Base-by-base conservation (phyloP, 192 early-diverging fungal species). In the Coemansia sp. region DNA sequence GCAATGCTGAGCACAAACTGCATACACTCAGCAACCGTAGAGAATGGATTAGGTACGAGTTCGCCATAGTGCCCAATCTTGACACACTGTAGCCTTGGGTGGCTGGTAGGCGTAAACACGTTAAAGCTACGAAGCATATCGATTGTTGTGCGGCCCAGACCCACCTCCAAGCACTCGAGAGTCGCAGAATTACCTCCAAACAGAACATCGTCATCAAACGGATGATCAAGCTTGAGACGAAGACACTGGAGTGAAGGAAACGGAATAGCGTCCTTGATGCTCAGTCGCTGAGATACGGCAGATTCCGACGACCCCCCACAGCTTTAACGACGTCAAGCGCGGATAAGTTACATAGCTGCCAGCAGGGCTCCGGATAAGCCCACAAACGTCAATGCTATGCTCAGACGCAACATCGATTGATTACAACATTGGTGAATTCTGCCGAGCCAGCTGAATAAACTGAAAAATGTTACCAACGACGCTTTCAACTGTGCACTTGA, bases 1-100 rank as follows among this genome's bases (percentile, higher is more conserved):
- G n/a, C 32, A 27, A 58, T 58, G 55, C 55, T 58, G 14, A 58
- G 55, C 32, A 58, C 55, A 36, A 58, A 58, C 32, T 17, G 29
- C 12, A 17, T 36, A n/a, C 32, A 58, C 27, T 58, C 32, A 0
- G 27, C 32, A 4, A 58, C 55, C 11, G 31, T 36, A 10, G 32
- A 9, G 31, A 58, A 51, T 11, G 50, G 19, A 11, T 27, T 12
- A 23, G 50, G 50, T n/a, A 58, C 32, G 36, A 58, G 32, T 1
- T 36, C 32, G 32, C 32, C 11, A 58, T 36, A 36, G 55, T 36
- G 32, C 29, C 32, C 32, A 3, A 36, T 58, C 14, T 34, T 58
- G 32, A 58, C 55, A 3, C 12, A 58, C 12, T 36, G 55, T 4
- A 58, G 31, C 55, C n/a, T 58, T n/a, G 55, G 55, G 55, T 58